A percentile compares a stretch with the other conserved stretches of the same genome.
Conservation (phyloP, 2,329 filamentous ascomycete genomes). For the Sporothrix inflata region DNA sequence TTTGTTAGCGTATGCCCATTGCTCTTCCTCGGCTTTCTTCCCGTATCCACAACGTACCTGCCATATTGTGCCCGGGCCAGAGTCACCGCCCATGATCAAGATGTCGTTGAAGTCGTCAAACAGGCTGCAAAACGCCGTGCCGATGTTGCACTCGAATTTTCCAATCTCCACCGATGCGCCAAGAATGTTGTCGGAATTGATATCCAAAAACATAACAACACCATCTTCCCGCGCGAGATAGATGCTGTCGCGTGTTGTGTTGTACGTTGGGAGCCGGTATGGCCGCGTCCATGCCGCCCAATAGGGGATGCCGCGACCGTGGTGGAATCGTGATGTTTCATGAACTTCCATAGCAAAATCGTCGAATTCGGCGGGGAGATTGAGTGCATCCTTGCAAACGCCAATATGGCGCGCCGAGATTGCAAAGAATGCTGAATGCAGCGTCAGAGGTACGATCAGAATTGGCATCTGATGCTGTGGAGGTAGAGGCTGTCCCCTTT, state of each 20-base stretch:
- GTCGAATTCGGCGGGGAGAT: conserved; percentile 54
- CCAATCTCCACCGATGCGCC: conserved; percentile 63
- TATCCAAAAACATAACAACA: conserved; percentile 71
- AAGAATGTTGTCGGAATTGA: conserved; percentile 60
- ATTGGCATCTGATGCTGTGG: conserved; percentile 63
- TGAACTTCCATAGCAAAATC: conserved; percentile 48
- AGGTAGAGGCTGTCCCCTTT: conserved; percentile 55
- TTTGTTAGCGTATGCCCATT: not conserved
- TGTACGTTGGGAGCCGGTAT: conserved; percentile 65
- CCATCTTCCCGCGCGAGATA: conserved; percentile 91
- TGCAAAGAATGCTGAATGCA: conserved; percentile 71
- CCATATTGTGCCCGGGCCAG: conserved; percentile 76
- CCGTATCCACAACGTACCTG: conserved; percentile 53
- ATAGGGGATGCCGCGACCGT: conserved; percentile 56
- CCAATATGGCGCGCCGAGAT: conserved; percentile 64
- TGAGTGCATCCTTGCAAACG: conserved; percentile 58
- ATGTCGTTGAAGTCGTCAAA: conserved; percentile 71
- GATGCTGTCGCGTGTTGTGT: conserved; percentile 71
- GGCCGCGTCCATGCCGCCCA: conserved; percentile 89
- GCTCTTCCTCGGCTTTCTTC: not conserved
- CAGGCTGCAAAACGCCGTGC: conserved; percentile 79
- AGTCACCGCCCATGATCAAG: conserved; percentile 77
- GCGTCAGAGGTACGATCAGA: conserved; percentile 71
- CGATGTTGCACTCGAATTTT: conserved; percentile 72
- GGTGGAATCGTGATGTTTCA: conserved; percentile 50